Percentiles rank a stretch among this genome's conserved stretches.
phyloP scores from a whole-genome alignment of 176 grass and related monocot species.

The Canna indica region DNA sequence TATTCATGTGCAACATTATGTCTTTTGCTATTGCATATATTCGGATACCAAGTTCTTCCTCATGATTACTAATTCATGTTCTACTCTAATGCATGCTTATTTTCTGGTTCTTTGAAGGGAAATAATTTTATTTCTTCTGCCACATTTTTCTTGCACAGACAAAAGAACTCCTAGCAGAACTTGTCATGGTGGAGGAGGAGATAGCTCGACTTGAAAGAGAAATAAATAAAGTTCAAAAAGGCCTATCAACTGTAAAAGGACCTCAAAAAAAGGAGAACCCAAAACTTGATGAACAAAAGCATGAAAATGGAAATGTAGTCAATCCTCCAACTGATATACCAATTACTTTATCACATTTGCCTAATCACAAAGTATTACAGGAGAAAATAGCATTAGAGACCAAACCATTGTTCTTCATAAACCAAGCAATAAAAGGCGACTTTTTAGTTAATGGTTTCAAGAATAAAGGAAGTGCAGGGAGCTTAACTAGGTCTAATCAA shows the following conservation, averaged over 20 bases:
- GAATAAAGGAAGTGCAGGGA: slow-evolving; percentile 24
- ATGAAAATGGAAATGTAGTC: not conserved
- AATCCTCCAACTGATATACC: not conserved
- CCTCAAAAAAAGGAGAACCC: not conserved
- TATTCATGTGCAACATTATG: not conserved
- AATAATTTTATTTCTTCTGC: not conserved
- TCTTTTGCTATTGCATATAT: not conserved
- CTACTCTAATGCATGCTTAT: not conserved
- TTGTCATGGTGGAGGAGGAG: slow-evolving; percentile 85
- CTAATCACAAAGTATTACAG: slow-evolving; percentile 1
- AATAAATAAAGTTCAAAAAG: slow-evolving; percentile 43
- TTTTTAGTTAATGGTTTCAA: slow-evolving; percentile 36
- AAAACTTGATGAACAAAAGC: not conserved
- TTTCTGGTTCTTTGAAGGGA: not conserved
- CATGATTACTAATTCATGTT: not conserved
- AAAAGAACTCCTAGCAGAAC: slow-evolving; percentile 78
- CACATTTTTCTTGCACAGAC: slow-evolving; percentile 18
- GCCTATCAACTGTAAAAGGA: slow-evolving; percentile 20
- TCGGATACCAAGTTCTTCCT: not conserved
- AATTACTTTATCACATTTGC: not conserved
- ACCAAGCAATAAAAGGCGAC: slow-evolving; percentile 71
- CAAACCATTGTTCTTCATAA: slow-evolving; percentile 93
- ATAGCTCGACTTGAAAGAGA: slow-evolving; percentile 62
- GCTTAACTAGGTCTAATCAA: slow-evolving; percentile 3
- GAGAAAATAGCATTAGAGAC: slow-evolving; percentile 32